These are phyloP conservation scores for Chytriomyces hyalinus DNA, from an alignment of 192 early-diverging fungal genomes.

Conservation along the genomic window DNA sequence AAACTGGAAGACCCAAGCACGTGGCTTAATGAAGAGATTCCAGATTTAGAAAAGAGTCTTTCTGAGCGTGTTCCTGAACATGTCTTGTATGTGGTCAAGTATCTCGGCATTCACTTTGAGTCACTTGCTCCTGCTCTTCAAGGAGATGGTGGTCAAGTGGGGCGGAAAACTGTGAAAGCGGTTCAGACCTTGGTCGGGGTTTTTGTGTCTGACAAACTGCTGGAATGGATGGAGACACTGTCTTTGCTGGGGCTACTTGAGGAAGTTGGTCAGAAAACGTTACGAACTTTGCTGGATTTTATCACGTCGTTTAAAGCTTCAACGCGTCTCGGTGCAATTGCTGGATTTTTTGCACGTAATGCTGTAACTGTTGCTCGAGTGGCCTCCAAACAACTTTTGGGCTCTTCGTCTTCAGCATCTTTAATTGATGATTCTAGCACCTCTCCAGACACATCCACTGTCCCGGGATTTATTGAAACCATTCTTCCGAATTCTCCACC, in stretches of 20 bases:
- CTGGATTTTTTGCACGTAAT: slow-evolving; percentile 25
- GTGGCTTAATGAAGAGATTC: slow-evolving; percentile 35
- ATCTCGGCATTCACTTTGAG: slow-evolving; percentile 23
- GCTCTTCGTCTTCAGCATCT: neutral
- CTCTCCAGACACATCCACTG: neutral
- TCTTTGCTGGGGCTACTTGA: slow-evolving; percentile 21
- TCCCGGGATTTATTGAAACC: slow-evolving; percentile 12
- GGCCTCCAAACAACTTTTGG: neutral
- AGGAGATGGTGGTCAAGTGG: neutral
- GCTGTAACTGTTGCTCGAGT: neutral
- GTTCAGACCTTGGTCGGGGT: slow-evolving; percentile 19
- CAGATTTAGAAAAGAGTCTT: slow-evolving; percentile 16
- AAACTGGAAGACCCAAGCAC: slow-evolving; percentile 29
- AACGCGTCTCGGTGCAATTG: neutral
- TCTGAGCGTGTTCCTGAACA: slow-evolving; percentile 10
- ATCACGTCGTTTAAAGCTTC: neutral
- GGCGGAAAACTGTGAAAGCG: slow-evolving; percentile 9
- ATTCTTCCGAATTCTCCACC: neutral
- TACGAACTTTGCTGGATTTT: neutral
- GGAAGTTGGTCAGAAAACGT: neutral
- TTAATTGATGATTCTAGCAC: neutral
- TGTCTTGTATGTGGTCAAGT: slow-evolving; percentile 10
- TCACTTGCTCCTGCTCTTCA: neutral
- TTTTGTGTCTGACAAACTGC: slow-evolving; percentile 22
- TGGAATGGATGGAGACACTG: slow-evolving; percentile 35